phyloP scores from a whole-genome alignment of 805 yeast genomes.

The Yamadazyma insecticola region DNA sequence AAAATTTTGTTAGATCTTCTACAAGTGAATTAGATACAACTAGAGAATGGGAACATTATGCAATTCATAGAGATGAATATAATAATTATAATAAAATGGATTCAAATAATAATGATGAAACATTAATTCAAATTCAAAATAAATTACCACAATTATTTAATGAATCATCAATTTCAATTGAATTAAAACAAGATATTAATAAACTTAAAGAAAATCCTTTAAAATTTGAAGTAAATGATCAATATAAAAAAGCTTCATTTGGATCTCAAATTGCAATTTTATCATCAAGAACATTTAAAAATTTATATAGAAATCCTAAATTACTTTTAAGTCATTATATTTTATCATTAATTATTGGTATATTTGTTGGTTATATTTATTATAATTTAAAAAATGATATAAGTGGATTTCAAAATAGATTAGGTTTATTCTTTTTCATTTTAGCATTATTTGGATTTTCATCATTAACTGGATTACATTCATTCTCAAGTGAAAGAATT shows the following conservation, averaged over 20 bases:
- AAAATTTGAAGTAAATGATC: constrained; percentile 22
- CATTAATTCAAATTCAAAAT: constrained; percentile 16
- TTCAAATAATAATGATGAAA: constrained; percentile 19
- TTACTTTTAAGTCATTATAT: constrained; percentile 81
- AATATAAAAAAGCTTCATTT: constrained; percentile 52
- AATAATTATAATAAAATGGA: constrained; percentile 19
- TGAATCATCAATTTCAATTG: constrained; percentile 38
- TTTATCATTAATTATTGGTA: constrained; percentile 69
- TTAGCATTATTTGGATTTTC: constrained; percentile 92
- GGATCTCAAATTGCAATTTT: constrained; percentile 65
- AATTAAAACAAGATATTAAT: constrained; percentile 36
- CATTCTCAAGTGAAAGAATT: constrained; percentile 83
- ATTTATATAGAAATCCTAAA: constrained; percentile 88
- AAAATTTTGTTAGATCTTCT: constrained; percentile 18
- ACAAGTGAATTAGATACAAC: constrained; percentile 51
- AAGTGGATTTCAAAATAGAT: constrained; percentile 92
- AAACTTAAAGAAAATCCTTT: constrained; percentile 19
- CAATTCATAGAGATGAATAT: constrained; percentile 72
- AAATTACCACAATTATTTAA: constrained; percentile 30
- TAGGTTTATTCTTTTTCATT: constrained; percentile 89
- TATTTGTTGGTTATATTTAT: constrained; percentile 82
- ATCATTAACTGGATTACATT: constrained; percentile 84
- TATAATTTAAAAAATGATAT: constrained; percentile 83
- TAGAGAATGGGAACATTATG: constrained; percentile 83
- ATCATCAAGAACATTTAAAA: constrained; percentile 84